phyloP scores from a whole-genome alignment of 306 rosid species.

The Rosa multiflora region DNA sequence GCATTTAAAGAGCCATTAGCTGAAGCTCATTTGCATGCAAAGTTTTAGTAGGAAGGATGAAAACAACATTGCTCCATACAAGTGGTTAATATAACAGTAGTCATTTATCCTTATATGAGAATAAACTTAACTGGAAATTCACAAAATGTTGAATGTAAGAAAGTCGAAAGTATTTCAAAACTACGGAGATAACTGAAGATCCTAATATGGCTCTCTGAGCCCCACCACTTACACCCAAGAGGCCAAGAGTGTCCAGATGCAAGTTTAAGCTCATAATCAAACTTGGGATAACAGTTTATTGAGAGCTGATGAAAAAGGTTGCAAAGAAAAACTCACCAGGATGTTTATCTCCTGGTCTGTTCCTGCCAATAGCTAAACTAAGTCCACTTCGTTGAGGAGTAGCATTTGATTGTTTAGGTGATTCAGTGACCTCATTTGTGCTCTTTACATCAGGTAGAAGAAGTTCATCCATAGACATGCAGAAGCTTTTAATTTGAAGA shows the following conservation, averaged over 20 bases:
- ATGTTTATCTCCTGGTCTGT: conserved; percentile 27
- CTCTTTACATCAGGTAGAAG: conserved; percentile 52
- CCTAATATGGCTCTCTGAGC: background rate
- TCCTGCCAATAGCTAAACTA: conserved; percentile 71
- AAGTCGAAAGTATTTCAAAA: background rate
- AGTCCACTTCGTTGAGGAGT: conserved; percentile 69
- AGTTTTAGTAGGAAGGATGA: background rate
- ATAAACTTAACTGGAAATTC: background rate
- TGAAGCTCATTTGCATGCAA: background rate
- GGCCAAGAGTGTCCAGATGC: background rate
- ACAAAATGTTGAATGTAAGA: background rate
- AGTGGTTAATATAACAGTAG: background rate
- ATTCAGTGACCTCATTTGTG: conserved; percentile 35
- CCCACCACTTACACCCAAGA: background rate
- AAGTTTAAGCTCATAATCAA: background rate
- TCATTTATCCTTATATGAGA: background rate
- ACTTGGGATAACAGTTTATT: background rate
- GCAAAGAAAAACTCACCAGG: conserved; percentile 42
- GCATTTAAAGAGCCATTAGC: background rate
- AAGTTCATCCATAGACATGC: conserved; percentile 68
- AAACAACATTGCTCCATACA: background rate
- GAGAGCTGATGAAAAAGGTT: background rate
- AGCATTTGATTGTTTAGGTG: conserved; percentile 33
- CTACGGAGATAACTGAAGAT: background rate
- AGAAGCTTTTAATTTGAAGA: conserved; percentile 56